Conservation (phyloP, 176 grass and related monocot species). For the Areca catechu region DNA sequence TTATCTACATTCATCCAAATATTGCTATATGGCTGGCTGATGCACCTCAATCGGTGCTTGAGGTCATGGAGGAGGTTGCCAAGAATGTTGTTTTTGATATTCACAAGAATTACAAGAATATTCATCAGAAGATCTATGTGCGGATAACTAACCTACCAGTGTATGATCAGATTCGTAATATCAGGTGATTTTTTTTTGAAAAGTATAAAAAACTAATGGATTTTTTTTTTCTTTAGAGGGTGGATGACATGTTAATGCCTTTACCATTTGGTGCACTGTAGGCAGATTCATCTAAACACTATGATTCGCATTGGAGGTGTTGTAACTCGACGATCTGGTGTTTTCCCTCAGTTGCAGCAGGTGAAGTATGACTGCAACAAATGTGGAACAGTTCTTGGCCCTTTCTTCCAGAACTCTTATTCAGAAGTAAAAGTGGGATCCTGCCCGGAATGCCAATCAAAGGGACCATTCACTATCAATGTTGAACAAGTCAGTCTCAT, state of each 20-base stretch:
- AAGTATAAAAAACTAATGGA: no score
- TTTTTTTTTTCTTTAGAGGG: background rate
- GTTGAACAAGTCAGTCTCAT: slow-evolving; percentile 63
- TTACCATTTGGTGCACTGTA: slow-evolving; percentile 12
- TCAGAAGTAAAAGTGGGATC: slow-evolving; percentile 89
- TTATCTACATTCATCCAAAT: slow-evolving; percentile 84
- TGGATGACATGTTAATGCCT: background rate
- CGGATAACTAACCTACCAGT: slow-evolving; percentile 89
- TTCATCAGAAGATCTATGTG: slow-evolving; percentile 91
- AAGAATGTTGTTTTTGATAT: slow-evolving; percentile 92
- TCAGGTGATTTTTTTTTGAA: slow-evolving; percentile 42
- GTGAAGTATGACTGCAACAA: slow-evolving; percentile 96
- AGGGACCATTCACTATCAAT: slow-evolving; percentile 93
- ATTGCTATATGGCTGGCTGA: slow-evolving; percentile 97
- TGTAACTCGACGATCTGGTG: slow-evolving; percentile 82
- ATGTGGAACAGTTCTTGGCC: slow-evolving; percentile 80
- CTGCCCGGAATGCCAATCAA: slow-evolving; percentile 92
- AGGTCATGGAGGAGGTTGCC: slow-evolving; percentile 95
- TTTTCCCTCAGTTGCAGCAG: slow-evolving; percentile 90
- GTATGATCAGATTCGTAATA: slow-evolving; percentile 94
- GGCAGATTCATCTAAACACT: slow-evolving; percentile 97
- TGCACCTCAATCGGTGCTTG: slow-evolving; percentile 89
- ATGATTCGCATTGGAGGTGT: slow-evolving; percentile 98
- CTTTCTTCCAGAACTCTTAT: slow-evolving; percentile 98
- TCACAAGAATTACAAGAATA: slow-evolving; percentile 92